Percentiles rank a stretch among this genome's conserved stretches.
phyloP scores from a whole-genome alignment of 2,329 filamentous ascomycete species.

The Phoma sp. region DNA sequence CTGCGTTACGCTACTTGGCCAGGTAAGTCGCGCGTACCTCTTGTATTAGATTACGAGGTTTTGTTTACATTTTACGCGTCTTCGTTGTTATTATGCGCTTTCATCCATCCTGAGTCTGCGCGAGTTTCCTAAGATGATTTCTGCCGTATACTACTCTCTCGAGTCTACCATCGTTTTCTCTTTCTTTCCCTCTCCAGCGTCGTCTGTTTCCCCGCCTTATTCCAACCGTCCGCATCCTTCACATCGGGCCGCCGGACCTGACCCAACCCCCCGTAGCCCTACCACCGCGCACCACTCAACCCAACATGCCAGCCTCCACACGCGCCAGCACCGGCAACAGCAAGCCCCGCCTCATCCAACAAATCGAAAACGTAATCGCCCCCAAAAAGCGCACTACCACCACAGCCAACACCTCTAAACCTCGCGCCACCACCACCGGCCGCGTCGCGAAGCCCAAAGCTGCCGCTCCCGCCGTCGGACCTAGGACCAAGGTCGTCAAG shows the following conservation, averaged over 20 bases:
- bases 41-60: not conserved
- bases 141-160: not conserved
- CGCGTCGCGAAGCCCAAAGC: constrained; percentile 37
- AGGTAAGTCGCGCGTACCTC: constrained; percentile 6
- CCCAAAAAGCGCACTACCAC: constrained; percentile 47
- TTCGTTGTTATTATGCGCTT: not conserved
- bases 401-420: constrained; percentile 48
- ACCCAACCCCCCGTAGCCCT: not conserved
- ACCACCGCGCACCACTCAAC: not conserved
- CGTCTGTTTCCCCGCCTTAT: too few species aligned
- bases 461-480: constrained; percentile 15
- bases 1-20: not conserved
- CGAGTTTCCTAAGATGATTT: too few species aligned
- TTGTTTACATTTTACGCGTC: not conserved
- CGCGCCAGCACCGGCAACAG: constrained; percentile 40
- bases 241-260: not conserved
- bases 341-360: constrained; percentile 61
- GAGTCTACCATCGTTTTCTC: not conserved
- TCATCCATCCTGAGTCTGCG: too few species aligned
- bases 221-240: too few species aligned
- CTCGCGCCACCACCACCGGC: constrained; percentile 37
- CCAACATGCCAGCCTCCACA: constrained; percentile 15
- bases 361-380: constrained; percentile 56
- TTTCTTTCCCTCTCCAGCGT: too few species aligned
- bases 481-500: constrained; percentile 29